Conservation (phyloP, 441 rosid genomes). For the Euphorbia corollata region DNA sequence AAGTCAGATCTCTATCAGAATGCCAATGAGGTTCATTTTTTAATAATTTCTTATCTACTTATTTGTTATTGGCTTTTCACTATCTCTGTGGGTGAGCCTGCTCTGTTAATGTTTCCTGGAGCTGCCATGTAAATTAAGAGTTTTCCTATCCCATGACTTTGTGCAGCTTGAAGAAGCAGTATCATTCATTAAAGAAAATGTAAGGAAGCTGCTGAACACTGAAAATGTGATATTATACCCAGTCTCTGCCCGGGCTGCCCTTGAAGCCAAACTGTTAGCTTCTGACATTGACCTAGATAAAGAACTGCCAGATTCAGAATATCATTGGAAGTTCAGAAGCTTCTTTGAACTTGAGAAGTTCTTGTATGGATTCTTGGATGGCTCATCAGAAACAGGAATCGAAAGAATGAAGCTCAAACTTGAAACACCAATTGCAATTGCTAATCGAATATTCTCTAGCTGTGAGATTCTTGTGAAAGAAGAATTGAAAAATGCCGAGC, state of each 20-base stretch:
- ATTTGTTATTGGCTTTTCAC: not conserved
- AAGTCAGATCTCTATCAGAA: constrained; percentile 83
- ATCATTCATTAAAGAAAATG: constrained; percentile 67
- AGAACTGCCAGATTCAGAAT: constrained; percentile 33
- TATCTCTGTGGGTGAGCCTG: constrained; percentile 7
- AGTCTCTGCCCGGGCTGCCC: constrained; percentile 77
- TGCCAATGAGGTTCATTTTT: constrained; percentile 53
- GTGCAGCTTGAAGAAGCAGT: constrained; percentile 86
- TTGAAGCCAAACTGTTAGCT: constrained; percentile 64
- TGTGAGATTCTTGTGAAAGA: constrained; percentile 56
- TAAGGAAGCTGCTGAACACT: constrained; percentile 63
- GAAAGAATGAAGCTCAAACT: constrained; percentile 91
- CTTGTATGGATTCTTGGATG: constrained; percentile 74
- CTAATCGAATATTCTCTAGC: constrained; percentile 66
- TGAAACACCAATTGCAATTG: constrained; percentile 78
- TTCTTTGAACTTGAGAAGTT: constrained; percentile 64
- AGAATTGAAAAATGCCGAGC: constrained; percentile 48
- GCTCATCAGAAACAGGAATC: constrained; percentile 65
- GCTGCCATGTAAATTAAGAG: constrained; percentile 8
- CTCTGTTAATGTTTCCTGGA: constrained; percentile 14
- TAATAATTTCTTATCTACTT: not conserved
- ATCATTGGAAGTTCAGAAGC: constrained; percentile 46
- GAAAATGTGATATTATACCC: constrained; percentile 69
- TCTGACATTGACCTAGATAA: constrained; percentile 38
- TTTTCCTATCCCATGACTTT: constrained; percentile 15